These are phyloP conservation scores for Inga leiocalycina DNA, from an alignment of 306 rosid genomes.

Conservation along the genomic window DNA sequence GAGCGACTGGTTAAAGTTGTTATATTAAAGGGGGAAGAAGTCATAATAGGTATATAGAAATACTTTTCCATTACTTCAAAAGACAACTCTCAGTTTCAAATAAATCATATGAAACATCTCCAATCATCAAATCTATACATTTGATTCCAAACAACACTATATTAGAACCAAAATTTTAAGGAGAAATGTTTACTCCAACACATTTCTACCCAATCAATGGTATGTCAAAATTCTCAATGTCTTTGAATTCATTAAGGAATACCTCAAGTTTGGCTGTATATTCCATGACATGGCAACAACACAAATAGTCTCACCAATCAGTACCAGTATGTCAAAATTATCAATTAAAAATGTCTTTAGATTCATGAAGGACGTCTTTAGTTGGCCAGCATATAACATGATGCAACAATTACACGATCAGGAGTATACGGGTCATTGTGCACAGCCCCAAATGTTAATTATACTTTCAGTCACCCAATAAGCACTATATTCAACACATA, in stretches of 20 bases:
- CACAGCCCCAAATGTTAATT: neutral
- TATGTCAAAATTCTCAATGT: neutral
- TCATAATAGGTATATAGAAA: neutral
- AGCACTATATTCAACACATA: constrained; percentile 24
- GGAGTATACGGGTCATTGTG: neutral
- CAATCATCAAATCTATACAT: constrained; percentile 8
- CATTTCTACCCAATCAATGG: constrained; percentile 21
- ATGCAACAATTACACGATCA: neutral
- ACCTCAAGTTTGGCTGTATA: neutral
- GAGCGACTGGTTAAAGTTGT: neutral
- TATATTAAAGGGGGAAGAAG: constrained; percentile 10
- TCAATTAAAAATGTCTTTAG: neutral
- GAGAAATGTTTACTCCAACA: constrained; percentile 3
- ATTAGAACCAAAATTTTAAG: constrained; percentile 13
- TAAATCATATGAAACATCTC: constrained; percentile 1
- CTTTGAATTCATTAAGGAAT: neutral
- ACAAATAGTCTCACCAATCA: constrained; percentile 21
- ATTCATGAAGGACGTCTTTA: neutral
- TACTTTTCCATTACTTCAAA: constrained; percentile 1
- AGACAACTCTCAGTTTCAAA: constrained; percentile 20
- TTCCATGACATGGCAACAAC: constrained; percentile 13
- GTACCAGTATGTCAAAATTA: neutral
- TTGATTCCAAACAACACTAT: constrained; percentile 12
- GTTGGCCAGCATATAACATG: constrained; percentile 8
- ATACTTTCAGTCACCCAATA: constrained; percentile 15